These are phyloP conservation scores for Prunella vulgaris DNA, from an alignment of 257 asterid genomes.

Conservation along the genomic window DNA sequence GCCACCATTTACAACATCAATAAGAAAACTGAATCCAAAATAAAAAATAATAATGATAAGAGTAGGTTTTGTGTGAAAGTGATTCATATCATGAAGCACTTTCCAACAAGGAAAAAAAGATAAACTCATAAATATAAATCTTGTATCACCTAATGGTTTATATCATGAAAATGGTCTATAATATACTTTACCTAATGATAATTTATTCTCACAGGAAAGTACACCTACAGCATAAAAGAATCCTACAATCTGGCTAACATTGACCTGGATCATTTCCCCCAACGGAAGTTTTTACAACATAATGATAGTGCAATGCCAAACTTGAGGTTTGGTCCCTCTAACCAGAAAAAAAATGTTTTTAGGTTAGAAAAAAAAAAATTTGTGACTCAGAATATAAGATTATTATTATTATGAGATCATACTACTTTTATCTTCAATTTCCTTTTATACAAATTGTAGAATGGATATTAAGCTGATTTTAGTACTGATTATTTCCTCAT, in stretches of 20 bases:
- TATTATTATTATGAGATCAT: background rate
- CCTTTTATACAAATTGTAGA: background rate
- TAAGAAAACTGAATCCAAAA: conserved; percentile 14
- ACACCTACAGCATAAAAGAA: background rate
- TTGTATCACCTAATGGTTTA: too few relatives aligned
- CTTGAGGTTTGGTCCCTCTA: background rate
- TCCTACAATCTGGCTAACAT: background rate
- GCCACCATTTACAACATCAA: conserved; percentile 22
- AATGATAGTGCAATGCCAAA: background rate
- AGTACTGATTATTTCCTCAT: background rate
- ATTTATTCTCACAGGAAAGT: background rate
- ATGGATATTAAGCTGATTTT: background rate
- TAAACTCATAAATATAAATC: too few relatives aligned
- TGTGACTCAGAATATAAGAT: background rate
- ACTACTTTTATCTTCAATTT: too few relatives aligned
- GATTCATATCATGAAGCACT: too few relatives aligned
- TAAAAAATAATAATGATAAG: too few relatives aligned
- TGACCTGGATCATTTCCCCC: background rate
- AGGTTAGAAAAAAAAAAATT: too few relatives aligned
- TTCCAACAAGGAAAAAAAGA: too few relatives aligned
- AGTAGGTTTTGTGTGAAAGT: too few relatives aligned
- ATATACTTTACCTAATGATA: too few relatives aligned
- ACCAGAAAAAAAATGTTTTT: background rate
- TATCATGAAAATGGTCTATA: too few relatives aligned
- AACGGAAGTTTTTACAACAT: background rate